Base-by-base conservation (phyloP, 129 eudicot species). In the Saposhnikovia divaricata region DNA sequence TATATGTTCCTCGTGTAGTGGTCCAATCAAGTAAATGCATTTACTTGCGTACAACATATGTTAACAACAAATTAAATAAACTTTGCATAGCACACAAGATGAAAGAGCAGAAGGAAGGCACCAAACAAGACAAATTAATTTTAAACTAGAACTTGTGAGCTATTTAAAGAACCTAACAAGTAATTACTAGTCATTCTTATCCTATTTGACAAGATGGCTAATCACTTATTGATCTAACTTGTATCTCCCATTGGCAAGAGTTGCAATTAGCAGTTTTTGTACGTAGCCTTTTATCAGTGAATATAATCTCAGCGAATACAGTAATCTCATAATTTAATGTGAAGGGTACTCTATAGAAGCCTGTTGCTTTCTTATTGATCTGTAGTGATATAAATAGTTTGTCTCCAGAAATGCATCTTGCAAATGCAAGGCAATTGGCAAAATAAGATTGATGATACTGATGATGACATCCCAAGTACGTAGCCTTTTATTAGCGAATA, bases 391-490 rank as follows among this genome's bases (percentile, higher is more conserved):
- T 73, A 43, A 73, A 59, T 27, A 47, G 75, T 46, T 44, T 80
- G 66, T 82, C 55, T 85, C 80, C 84, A 96, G 99, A 96, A 90
- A 90, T 96, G 88, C 95, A 85, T 81, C 99, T 96, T 83, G 89
- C 93, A 68, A 90, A 89, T 87, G 97, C 91, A 55, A 87, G 93
- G 81, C 96, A 4, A 48, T 9, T 34, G 37, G 5, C 3, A 89
- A 78, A 82, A 84, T 81, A 92, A 84, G 87, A 82, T 81, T 37
- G 89, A 88, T 74, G 93, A 89, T 89, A 82, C 88, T 75, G 99
- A 88, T 79, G 99, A 90, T 75, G 97, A 96, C 82, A 81, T 91
- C 69, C 94, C 98, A 10, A 89, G 97, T 84, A 92, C 98, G 28
- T 96, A 48, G 23, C 57, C 23, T 50, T 50, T 50, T 14, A 50